These are phyloP conservation scores for Hygrocybe punicea DNA, from an alignment of 768 basidiomycete genomes.

Conservation along the genomic window DNA sequence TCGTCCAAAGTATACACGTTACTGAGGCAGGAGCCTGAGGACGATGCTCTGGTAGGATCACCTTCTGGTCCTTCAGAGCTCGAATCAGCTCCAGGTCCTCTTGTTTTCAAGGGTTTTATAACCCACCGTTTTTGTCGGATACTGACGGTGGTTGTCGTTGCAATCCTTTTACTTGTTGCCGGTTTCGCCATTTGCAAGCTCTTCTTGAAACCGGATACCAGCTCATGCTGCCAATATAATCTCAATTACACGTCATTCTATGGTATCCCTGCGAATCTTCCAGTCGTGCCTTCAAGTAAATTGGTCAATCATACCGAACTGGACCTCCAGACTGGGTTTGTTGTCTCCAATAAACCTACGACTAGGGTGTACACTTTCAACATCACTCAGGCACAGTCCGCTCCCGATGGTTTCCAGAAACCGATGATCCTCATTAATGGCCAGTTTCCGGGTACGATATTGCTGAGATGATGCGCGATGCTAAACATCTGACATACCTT, in stretches of 20 bases:
- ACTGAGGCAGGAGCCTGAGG: too few relatives aligned
- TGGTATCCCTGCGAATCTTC: constrained; percentile 25
- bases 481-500: too few relatives aligned
- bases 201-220: neutral
- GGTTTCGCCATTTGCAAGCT: neutral
- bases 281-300: too few relatives aligned
- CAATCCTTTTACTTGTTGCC: neutral
- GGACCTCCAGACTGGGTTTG: too few relatives aligned
- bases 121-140: too few relatives aligned
- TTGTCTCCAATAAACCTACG: neutral
- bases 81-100: too few relatives aligned
- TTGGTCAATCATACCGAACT: too few relatives aligned
- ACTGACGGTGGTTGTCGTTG: neutral
- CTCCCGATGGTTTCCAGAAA: constrained; percentile 42
- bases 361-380: constrained; percentile 45
- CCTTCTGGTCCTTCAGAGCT: too few relatives aligned
- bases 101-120: too few relatives aligned
- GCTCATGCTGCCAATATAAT: neutral
- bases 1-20: too few relatives aligned
- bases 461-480: too few relatives aligned
- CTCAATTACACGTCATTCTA: constrained; percentile 27
- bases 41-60: too few relatives aligned
- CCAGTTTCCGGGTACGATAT: constrained; percentile 30
- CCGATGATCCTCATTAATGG: constrained; percentile 50
- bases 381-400: constrained; percentile 34